Evolutionary conservation across 2,329 filamentous ascomycete species (phyloP).

Genomic region (Colletotrichum tamarilloi): DNA sequence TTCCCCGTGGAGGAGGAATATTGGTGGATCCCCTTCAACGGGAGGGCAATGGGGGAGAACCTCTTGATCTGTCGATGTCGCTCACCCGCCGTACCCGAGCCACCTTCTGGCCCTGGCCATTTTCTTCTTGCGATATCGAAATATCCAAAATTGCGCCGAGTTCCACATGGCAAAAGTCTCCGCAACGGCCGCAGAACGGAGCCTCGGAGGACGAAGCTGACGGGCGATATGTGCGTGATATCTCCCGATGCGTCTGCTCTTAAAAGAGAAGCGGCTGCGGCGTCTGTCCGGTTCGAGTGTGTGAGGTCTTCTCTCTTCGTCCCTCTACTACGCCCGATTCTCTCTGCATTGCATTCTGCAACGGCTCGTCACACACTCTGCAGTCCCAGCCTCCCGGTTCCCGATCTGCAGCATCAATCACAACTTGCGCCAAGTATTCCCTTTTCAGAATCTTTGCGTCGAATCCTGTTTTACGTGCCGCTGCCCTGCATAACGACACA

Average conservation of each 20-base stretch:
- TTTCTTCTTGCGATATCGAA: not conserved
- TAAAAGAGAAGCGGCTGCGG: not conserved
- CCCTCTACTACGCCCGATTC: not conserved
- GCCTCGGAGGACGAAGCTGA: not conserved
- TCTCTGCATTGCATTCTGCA: not conserved
- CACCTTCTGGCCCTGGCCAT: not conserved
- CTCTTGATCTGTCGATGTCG: not conserved
- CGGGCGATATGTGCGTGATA: not conserved
- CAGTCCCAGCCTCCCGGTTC: not conserved
- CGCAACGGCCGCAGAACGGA: not conserved
- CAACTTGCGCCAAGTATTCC: not conserved
- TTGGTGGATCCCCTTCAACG: not conserved
- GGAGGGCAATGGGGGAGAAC: not conserved
- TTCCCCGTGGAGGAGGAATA: not conserved
- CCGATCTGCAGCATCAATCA: not conserved
- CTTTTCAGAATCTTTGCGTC: not conserved
- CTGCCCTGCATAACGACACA: not conserved
- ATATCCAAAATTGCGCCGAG: not conserved
- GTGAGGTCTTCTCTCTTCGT: not conserved
- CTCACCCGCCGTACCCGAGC: not conserved
- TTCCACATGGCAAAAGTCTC: not conserved
- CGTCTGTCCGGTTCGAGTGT: not conserved
- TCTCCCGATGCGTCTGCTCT: not conserved
- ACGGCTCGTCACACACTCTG: not conserved
- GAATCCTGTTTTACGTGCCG: not conserved